phyloP scores from a whole-genome alignment of 345 rosid species.

The Brassica juncea region DNA sequence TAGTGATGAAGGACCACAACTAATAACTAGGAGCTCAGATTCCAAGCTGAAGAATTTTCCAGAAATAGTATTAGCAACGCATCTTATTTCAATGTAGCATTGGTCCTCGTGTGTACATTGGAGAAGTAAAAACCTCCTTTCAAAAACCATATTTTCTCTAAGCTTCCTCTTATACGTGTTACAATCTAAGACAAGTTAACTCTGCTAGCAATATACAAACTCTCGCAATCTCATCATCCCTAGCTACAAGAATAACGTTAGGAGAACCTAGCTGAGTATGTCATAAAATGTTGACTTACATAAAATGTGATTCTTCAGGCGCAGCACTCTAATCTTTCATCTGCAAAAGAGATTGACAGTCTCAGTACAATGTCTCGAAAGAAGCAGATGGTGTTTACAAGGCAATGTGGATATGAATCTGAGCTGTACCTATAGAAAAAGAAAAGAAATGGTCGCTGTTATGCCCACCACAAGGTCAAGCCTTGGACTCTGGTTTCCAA shows the following conservation, averaged over 20 bases:
- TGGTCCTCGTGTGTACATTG: slow-evolving; percentile 38
- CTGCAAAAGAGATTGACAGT: slow-evolving; percentile 26
- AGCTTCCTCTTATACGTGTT: slow-evolving; percentile 30
- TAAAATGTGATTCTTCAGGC: background rate
- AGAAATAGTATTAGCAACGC: slow-evolving; percentile 31
- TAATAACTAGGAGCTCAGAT: slow-evolving; percentile 31
- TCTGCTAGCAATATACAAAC: slow-evolving; percentile 34
- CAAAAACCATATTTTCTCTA: slow-evolving; percentile 10
- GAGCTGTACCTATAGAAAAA: slow-evolving; percentile 13
- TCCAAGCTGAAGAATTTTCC: slow-evolving; percentile 36
- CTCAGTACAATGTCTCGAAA: slow-evolving; percentile 3
- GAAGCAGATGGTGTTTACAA: background rate
- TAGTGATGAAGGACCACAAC: slow-evolving; percentile 35
- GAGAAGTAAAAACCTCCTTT: slow-evolving; percentile 29
- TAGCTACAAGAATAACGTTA: slow-evolving; percentile 37
- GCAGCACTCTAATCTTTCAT: slow-evolving; percentile 12
- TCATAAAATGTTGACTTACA: slow-evolving; percentile 14
- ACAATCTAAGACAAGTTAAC: slow-evolving; percentile 27
- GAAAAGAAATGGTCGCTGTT: background rate
- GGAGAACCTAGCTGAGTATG: slow-evolving; percentile 26
- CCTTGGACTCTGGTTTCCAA: slow-evolving; percentile 68
- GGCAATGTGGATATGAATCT: background rate
- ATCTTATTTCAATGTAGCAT: slow-evolving; percentile 35
- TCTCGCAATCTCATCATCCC: slow-evolving; percentile 26
- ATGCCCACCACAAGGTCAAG: slow-evolving; percentile 9